Conservation (phyloP, 345 rosid genomes). For the Anastatica hierochuntica region DNA sequence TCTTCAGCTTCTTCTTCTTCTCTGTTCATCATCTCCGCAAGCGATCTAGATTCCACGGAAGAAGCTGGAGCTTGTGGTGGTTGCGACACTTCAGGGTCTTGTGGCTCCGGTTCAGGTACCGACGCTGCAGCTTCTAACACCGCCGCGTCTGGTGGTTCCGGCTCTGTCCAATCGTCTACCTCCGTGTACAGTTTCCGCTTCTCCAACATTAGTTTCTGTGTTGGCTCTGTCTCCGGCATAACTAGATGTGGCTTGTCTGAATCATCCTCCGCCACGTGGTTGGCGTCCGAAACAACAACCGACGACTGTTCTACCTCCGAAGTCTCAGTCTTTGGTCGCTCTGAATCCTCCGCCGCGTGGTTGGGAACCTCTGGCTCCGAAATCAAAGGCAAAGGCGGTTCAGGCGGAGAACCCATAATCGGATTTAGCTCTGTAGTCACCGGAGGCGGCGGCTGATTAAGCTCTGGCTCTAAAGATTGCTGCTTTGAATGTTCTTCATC, state of each 20-base stretch:
- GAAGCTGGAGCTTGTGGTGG: constrained; percentile 5
- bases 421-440: not conserved
- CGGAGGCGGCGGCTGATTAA: no score
- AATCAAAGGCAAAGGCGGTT: not conserved
- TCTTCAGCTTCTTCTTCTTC: constrained; percentile 34
- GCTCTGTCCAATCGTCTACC: constrained; percentile 26
- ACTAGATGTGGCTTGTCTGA: no score
- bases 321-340: not conserved
- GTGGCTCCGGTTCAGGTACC: constrained; percentile 4
- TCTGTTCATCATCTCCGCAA: constrained; percentile 39
- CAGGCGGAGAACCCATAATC: not conserved
- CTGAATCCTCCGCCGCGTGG: not conserved
- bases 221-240: not conserved
- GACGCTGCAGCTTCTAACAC: constrained; percentile 26
- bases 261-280: no score
- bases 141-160: constrained; percentile 23
- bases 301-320: not conserved
- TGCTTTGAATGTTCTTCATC: not conserved
- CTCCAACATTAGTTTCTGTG: constrained; percentile 14
- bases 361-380: not conserved
- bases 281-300: no score
- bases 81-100: not conserved
- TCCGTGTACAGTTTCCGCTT: constrained; percentile 18
- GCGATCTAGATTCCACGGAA: constrained; percentile 25
- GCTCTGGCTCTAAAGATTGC: not conserved